These are phyloP conservation scores for Colletotrichum sp. DNA, from an alignment of 2,329 filamentous ascomycete species.

Conservation along the genomic window DNA sequence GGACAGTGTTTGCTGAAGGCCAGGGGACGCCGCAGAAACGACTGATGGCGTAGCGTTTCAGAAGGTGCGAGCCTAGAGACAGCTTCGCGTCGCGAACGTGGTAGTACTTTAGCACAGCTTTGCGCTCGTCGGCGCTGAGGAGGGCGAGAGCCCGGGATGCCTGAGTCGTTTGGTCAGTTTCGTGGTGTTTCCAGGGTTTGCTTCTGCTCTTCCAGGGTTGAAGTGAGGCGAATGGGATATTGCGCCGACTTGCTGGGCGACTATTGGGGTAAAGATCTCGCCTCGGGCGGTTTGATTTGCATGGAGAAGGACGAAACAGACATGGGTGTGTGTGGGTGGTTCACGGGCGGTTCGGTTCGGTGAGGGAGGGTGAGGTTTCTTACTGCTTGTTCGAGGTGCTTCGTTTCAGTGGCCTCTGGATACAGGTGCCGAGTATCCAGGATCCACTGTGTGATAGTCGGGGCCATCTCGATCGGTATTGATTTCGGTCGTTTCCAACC, in stretches of 20 bases:
- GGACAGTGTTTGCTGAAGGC: slow-evolving; percentile 60
- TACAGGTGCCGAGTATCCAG: slow-evolving; percentile 66
- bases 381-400: slow-evolving; percentile 52
- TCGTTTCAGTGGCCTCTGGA: slow-evolving; percentile 55
- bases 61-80: slow-evolving; percentile 72
- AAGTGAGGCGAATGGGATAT: background rate
- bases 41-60: slow-evolving; percentile 75
- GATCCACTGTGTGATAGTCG: slow-evolving; percentile 62
- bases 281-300: background rate
- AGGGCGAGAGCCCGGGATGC: slow-evolving; percentile 59
- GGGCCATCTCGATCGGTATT: slow-evolving; percentile 20
- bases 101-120: slow-evolving; percentile 64
- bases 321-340: background rate
- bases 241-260: background rate
- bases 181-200: background rate
- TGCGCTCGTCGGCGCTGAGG: slow-evolving; percentile 59
- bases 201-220: background rate
- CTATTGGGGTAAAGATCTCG: background rate
- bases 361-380: slow-evolving; percentile 23
- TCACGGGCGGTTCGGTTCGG: background rate
- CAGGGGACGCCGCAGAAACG: slow-evolving; percentile 65
- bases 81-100: slow-evolving; percentile 77
- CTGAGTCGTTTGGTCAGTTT: slow-evolving; percentile 34
- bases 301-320: background rate
- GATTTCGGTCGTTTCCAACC: slow-evolving; percentile 3